Evolutionary conservation across 2,329 filamentous ascomycete species (phyloP).

Genomic region (Arthrobotrys musiformis): DNA sequence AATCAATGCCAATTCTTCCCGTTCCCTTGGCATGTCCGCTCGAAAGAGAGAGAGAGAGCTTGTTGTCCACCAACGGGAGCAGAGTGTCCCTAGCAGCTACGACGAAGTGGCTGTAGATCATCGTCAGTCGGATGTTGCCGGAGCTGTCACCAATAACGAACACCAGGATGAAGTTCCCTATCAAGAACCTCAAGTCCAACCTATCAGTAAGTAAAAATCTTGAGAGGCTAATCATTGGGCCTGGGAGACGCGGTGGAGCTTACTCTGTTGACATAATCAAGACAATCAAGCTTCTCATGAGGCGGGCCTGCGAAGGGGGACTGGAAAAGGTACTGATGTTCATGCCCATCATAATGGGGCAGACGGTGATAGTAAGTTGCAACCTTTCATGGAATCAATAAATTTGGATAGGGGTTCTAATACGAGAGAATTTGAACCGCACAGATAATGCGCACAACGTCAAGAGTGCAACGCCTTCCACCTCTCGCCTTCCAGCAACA

Average conservation of each 20-base stretch:
- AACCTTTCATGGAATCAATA: neutral
- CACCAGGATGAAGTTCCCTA: neutral
- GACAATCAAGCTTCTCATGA: neutral
- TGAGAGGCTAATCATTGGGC: neutral
- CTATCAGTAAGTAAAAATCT: neutral
- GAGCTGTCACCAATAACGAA: neutral
- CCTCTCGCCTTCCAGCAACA: neutral
- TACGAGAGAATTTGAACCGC: neutral
- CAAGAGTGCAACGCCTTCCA: neutral
- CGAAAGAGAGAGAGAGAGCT: neutral
- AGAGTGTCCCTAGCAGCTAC: neutral
- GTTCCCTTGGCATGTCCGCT: neutral
- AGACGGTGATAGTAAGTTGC: neutral
- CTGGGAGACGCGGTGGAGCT: neutral
- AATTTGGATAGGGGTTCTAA: neutral
- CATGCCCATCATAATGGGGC: neutral
- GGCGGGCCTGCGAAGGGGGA: neutral
- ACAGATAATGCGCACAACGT: neutral
- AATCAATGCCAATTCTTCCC: constrained; percentile 1
- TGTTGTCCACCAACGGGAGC: neutral
- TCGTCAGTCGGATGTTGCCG: neutral
- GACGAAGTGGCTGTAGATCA: neutral
- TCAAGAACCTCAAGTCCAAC: no score
- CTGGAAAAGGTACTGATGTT: no score
- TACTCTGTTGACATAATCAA: neutral